Evolutionary conservation across 495 filamentous ascomycete species (phyloP).

Genomic region (Lasiosphaeris hirsuta): DNA sequence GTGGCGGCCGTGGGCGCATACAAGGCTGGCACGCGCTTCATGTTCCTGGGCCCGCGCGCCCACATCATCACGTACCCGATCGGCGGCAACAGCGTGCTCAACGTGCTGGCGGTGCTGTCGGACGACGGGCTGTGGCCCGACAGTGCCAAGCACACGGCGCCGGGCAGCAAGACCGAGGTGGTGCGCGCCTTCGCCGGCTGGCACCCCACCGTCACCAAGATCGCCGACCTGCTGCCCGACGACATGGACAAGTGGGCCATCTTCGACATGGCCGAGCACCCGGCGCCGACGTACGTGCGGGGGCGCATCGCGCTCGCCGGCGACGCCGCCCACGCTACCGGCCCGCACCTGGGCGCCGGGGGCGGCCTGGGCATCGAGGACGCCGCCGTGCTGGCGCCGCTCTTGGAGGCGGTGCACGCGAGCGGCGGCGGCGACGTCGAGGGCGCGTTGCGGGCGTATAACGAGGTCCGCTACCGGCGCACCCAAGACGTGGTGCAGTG

Average conservation of each 20-base stretch:
- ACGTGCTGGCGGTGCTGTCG: conserved; percentile 39
- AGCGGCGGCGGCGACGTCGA: conserved; percentile 14
- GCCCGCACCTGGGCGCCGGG: conserved; percentile 52
- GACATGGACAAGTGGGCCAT: conserved; percentile 53
- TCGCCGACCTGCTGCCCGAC: conserved; percentile 43
- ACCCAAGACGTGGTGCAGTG: conserved; percentile 35
- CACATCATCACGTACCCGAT: conserved; percentile 43
- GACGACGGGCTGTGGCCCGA: conserved; percentile 36
- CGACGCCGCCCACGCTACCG: conserved; percentile 41
- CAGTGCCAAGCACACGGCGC: conserved; percentile 29
- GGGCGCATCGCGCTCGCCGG: conserved; percentile 48
- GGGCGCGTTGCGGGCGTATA: conserved; percentile 37
- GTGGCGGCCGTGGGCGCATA: conserved; percentile 24
- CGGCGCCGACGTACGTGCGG: conserved; percentile 35
- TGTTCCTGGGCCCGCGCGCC: conserved; percentile 41
- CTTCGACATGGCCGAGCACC: conserved; percentile 49
- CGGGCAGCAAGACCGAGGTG: conserved; percentile 30
- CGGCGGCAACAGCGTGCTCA: conserved; percentile 33
- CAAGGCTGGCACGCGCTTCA: conserved; percentile 31
- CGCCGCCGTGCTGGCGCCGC: conserved; percentile 39
- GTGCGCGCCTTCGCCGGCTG: conserved; percentile 35
- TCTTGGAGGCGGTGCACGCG: conserved; percentile 35
- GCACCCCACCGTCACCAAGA: conserved; percentile 33
- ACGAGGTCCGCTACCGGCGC: conserved; percentile 33
- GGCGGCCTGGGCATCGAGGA: conserved; percentile 57